These are phyloP conservation scores for Tolypocladium ovalisporum DNA, from an alignment of 2,329 filamentous ascomycete genomes.

Conservation along the genomic window DNA sequence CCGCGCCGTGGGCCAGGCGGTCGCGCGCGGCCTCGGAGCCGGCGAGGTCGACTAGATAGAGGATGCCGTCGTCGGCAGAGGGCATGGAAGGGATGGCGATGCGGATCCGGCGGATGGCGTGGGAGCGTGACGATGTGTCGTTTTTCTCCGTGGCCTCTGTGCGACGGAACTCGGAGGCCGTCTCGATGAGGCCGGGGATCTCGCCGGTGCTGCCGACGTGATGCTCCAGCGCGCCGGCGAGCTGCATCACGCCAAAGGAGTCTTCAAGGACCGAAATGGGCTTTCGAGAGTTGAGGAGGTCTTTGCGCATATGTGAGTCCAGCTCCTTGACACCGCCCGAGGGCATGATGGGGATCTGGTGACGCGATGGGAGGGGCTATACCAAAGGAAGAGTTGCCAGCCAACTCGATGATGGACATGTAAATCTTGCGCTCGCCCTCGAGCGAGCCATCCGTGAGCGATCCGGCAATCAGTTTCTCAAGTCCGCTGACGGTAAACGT, in stretches of 20 bases:
- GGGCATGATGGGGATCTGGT: too few species aligned
- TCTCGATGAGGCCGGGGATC: slow-evolving; percentile 22
- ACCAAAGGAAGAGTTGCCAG: slow-evolving; percentile 23
- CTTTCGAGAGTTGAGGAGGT: slow-evolving; percentile 29
- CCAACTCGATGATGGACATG: slow-evolving; percentile 27
- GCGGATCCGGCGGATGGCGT: slow-evolving; percentile 35
- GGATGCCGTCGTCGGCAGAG: slow-evolving; percentile 24
- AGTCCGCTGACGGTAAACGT: slow-evolving; percentile 32
- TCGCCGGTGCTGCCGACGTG: slow-evolving; percentile 15
- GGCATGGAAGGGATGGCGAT: slow-evolving; percentile 20
- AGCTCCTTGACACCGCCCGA: neutral
- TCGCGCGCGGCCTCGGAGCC: slow-evolving; percentile 38
- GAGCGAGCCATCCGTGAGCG: slow-evolving; percentile 16
- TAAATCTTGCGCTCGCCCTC: slow-evolving; percentile 18
- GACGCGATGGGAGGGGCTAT: too few species aligned
- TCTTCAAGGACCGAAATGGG: slow-evolving; percentile 34
- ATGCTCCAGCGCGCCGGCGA: slow-evolving; percentile 31
- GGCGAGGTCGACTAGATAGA: slow-evolving; percentile 37
- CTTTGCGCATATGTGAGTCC: slow-evolving; percentile 6
- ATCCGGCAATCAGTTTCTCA: slow-evolving; percentile 26
- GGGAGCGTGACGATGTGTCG: slow-evolving; percentile 35
- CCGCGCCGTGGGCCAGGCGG: slow-evolving; percentile 23
- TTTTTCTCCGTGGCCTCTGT: slow-evolving; percentile 34
- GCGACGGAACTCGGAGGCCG: slow-evolving; percentile 25
- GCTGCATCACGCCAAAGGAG: slow-evolving; percentile 29